These are phyloP conservation scores for Amaranthus hypochondriacus DNA, from an alignment of 148 eudicot genomes.

Conservation along the genomic window DNA sequence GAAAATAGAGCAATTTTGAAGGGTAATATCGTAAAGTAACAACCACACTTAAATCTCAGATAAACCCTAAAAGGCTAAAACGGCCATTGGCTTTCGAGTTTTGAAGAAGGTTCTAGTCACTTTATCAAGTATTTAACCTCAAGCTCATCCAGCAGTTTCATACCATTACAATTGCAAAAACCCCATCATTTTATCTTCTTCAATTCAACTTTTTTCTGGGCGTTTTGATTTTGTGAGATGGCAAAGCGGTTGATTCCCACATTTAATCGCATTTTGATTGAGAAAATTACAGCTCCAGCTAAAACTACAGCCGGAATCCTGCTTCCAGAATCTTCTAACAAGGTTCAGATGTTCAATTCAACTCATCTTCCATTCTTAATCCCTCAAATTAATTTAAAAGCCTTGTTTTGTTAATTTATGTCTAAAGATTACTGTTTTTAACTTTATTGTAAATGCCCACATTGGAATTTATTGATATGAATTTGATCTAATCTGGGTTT, in stretches of 20 bases:
- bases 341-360: constrained; percentile 36
- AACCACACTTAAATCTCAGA: not conserved
- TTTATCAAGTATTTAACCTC: not conserved
- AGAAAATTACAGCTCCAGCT: constrained; percentile 58
- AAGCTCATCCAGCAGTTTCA: not conserved
- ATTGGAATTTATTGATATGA: not conserved
- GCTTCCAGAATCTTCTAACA: constrained; percentile 62
- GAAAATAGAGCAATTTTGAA: not conserved
- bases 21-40: not conserved
- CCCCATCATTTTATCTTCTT: not conserved
- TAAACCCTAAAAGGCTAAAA: constrained; percentile 9
- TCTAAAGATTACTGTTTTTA: constrained; percentile 3
- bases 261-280: constrained; percentile 57
- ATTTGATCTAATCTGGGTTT: not conserved
- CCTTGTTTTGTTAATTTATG: not conserved
- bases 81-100: not conserved
- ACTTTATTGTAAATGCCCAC: too few relatives aligned
- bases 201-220: not conserved
- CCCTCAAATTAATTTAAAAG: not conserved
- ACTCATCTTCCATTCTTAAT: not conserved
- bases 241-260: constrained; percentile 62
- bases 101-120: constrained; percentile 21
- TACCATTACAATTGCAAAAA: not conserved
- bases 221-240: constrained; percentile 24
- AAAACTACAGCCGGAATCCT: constrained; percentile 63